phyloP scores from a whole-genome alignment of 305 asterid species.

The Fraxinus ornus region DNA sequence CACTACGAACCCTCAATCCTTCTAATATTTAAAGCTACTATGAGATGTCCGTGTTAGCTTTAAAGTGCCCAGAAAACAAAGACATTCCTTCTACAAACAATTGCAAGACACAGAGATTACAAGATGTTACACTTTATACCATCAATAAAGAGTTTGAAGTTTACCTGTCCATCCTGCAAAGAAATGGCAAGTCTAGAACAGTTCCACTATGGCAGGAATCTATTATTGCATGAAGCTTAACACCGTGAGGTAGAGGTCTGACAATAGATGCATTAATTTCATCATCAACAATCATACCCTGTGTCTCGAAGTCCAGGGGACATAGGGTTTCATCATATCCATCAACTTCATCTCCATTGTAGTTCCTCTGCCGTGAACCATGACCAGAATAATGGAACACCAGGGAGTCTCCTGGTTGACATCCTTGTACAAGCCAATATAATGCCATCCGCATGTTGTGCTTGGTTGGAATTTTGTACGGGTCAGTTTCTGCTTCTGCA shows the following conservation, averaged over 20 bases:
- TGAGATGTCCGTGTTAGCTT: background rate
- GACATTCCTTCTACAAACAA: slow-evolving; percentile 3
- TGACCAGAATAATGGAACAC: slow-evolving; percentile 94
- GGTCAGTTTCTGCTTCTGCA: slow-evolving; percentile 94
- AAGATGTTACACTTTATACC: slow-evolving; percentile 7
- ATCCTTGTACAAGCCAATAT: slow-evolving; percentile 89
- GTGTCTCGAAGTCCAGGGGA: slow-evolving; percentile 90
- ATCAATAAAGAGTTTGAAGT: slow-evolving; percentile 6
- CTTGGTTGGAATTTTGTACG: slow-evolving; percentile 74
- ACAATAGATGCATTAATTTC: slow-evolving; percentile 85
- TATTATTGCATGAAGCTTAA: slow-evolving; percentile 79
- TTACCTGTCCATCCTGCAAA: slow-evolving; percentile 94
- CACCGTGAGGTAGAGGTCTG: slow-evolving; percentile 79
- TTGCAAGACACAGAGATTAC: slow-evolving; percentile 10
- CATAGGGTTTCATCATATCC: slow-evolving; percentile 94
- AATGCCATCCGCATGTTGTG: slow-evolving; percentile 83
- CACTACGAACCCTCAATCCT: background rate
- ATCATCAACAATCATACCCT: slow-evolving; percentile 96
- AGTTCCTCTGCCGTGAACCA: slow-evolving; percentile 82
- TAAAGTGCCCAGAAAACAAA: background rate
- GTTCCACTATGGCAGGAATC: slow-evolving; percentile 98
- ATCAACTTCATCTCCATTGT: slow-evolving; percentile 89
- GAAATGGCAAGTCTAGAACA: slow-evolving; percentile 79
- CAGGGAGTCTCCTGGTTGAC: slow-evolving; percentile 88
- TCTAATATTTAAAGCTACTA: background rate